Percentiles rank a stretch among this genome's conserved stretches.
phyloP scores from a whole-genome alignment of 345 rosid genomes.

The Triadica sebifera region DNA sequence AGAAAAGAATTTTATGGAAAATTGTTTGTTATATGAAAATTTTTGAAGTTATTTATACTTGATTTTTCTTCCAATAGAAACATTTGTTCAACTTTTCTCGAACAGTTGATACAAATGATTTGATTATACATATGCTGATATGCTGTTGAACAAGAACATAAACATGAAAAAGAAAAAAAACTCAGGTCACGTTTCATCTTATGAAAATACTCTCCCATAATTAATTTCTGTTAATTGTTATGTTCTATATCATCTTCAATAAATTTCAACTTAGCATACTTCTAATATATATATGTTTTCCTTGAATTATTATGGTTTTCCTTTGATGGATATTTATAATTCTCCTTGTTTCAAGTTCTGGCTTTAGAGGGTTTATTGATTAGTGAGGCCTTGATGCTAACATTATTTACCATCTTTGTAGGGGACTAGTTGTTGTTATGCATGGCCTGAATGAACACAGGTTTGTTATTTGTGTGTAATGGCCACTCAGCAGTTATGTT shows the following conservation, averaged over 20 bases:
- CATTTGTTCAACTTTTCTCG: neutral
- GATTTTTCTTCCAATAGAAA: neutral
- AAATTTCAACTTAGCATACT: neutral
- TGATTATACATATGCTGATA: neutral
- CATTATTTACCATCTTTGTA: conserved; percentile 10
- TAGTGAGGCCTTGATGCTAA: neutral
- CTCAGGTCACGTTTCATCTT: neutral
- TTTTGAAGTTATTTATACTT: neutral
- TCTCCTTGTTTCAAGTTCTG: neutral
- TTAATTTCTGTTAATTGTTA: neutral
- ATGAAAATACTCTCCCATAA: neutral
- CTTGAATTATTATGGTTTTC: neutral
- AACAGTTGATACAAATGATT: neutral
- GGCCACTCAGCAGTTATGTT: neutral
- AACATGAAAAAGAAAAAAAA: neutral
- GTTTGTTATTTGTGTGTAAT: conserved; percentile 15
- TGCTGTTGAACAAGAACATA: neutral
- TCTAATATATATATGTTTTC: neutral
- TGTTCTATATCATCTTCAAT: neutral
- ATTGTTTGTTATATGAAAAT: neutral
- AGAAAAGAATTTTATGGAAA: neutral
- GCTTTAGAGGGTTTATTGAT: neutral
- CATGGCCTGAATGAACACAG: conserved; percentile 38
- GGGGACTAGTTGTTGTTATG: conserved; percentile 33
- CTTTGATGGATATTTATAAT: neutral